These are phyloP conservation scores for Phytophthora cryptogea DNA, from an alignment of 352 stramenopile species.

Conservation along the genomic window DNA sequence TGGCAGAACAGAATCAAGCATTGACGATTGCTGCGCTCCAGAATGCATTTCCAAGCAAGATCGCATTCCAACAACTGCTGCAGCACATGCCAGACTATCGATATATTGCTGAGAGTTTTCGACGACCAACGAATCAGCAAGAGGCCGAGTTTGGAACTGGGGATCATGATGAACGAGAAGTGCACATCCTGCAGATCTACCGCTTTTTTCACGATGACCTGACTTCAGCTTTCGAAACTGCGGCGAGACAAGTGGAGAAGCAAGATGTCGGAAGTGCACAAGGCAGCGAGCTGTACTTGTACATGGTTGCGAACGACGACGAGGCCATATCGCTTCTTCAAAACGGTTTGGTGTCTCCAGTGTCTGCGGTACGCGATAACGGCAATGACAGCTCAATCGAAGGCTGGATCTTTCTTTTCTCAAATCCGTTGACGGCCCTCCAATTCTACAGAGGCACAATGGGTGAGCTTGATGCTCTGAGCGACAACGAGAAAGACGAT, in stretches of 20 bases:
- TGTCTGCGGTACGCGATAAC: background rate
- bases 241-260: conserved; percentile 4
- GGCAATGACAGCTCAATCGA: conserved; percentile 1
- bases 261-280: conserved; percentile 11
- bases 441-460: conserved; percentile 38
- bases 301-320: conserved; percentile 40
- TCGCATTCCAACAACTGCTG: conserved; percentile 55
- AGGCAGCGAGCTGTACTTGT: conserved; percentile 48
- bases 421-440: conserved; percentile 34
- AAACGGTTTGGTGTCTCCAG: conserved; percentile 29
- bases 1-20: conserved; percentile 48
- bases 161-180: conserved; percentile 6
- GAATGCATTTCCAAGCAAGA: conserved; percentile 29
- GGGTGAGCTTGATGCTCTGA: conserved; percentile 29
- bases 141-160: background rate
- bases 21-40: conserved; percentile 44
- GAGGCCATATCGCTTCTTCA: conserved; percentile 42
- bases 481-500: conserved; percentile 19
- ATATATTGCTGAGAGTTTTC: conserved; percentile 51
- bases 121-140: conserved; percentile 3
- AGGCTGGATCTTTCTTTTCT: conserved; percentile 49
- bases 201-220: conserved; percentile 51
- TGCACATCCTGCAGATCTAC: conserved; percentile 51
- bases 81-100: conserved; percentile 51
- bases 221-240: conserved; percentile 31